phyloP scores from a whole-genome alignment of 495 filamentous ascomycete genomes.

The Chlorociboria aeruginascens region DNA sequence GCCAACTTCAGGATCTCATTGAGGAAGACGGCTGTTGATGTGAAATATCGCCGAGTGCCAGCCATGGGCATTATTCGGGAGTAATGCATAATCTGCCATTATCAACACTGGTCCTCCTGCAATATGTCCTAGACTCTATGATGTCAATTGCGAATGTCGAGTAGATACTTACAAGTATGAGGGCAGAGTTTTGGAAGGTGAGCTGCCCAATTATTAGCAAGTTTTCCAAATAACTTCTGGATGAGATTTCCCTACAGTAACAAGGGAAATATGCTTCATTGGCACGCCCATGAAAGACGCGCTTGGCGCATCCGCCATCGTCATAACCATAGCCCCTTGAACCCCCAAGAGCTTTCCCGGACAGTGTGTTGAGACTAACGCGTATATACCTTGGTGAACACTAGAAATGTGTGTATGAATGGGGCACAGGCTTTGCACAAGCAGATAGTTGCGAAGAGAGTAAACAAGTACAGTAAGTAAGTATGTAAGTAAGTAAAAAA shows the following conservation, averaged over 20 bases:
- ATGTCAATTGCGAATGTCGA: background rate
- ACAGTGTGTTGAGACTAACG: no score
- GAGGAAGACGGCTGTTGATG: slow-evolving; percentile 88
- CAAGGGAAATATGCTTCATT: slow-evolving; percentile 66
- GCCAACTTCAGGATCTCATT: slow-evolving; percentile 88
- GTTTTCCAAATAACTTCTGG: background rate
- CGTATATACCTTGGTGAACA: no score
- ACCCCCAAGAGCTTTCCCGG: background rate
- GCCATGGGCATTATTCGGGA: slow-evolving; percentile 80
- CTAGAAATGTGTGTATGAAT: no score
- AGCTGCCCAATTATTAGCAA: slow-evolving; percentile 38
- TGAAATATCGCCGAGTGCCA: slow-evolving; percentile 74
- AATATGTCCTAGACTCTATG: background rate
- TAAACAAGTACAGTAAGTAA: no score
- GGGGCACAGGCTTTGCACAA: no score
- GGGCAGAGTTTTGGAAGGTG: slow-evolving; percentile 65
- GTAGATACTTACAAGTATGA: slow-evolving; percentile 50
- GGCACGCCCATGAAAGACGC: slow-evolving; percentile 49
- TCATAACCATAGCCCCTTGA: slow-evolving; percentile 1
- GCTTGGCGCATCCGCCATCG: slow-evolving; percentile 10
- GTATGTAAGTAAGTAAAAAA: no score
- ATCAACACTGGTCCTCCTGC: slow-evolving; percentile 2
- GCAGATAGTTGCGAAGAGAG: no score
- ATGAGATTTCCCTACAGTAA: slow-evolving; percentile 45
- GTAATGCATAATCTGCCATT: slow-evolving; percentile 62